Percentiles rank a stretch among this genome's conserved stretches.
Evolutionary conservation across 192 early-diverging fungal species (phyloP).

Genomic region (Coemansia sp.): DNA sequence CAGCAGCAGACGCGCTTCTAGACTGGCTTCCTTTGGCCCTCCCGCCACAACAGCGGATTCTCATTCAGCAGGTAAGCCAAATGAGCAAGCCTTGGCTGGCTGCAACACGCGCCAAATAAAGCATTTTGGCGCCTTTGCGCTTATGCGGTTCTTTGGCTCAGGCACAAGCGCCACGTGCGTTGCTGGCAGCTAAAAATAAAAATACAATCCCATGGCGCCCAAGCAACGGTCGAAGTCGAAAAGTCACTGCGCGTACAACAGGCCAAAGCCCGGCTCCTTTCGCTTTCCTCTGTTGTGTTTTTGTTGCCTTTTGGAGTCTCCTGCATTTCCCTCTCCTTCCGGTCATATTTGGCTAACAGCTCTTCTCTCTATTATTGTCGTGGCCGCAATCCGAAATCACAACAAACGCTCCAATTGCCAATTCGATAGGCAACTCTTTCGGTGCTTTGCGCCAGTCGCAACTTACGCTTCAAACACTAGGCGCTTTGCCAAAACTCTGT

Average conservation of each 20-base stretch:
- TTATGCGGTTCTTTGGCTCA: neutral
- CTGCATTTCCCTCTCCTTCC: neutral
- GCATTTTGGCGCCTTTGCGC: too few species aligned
- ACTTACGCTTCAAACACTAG: neutral
- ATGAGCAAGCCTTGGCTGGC: too few species aligned
- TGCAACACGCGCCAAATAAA: too few species aligned
- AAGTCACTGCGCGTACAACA: too few species aligned
- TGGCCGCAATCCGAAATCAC: neutral
- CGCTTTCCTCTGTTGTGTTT: neutral
- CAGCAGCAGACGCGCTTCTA: neutral
- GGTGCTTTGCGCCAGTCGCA: neutral
- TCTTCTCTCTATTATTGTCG: neutral
- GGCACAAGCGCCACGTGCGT: constrained; percentile 2
- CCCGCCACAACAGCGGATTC: neutral
- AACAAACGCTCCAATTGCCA: neutral
- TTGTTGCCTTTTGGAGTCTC: constrained; percentile 2
- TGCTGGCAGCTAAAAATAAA: neutral
- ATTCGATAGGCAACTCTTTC: neutral
- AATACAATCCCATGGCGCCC: neutral
- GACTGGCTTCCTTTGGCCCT: neutral
- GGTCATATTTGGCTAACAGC: neutral
- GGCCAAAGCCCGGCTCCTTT: neutral
- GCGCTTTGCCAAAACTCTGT: neutral
- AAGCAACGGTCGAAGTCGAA: too few species aligned
- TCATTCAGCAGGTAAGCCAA: neutral